phyloP scores from a whole-genome alignment of 1,139 yeast genomes.

The Blastobotrys elegans region DNA sequence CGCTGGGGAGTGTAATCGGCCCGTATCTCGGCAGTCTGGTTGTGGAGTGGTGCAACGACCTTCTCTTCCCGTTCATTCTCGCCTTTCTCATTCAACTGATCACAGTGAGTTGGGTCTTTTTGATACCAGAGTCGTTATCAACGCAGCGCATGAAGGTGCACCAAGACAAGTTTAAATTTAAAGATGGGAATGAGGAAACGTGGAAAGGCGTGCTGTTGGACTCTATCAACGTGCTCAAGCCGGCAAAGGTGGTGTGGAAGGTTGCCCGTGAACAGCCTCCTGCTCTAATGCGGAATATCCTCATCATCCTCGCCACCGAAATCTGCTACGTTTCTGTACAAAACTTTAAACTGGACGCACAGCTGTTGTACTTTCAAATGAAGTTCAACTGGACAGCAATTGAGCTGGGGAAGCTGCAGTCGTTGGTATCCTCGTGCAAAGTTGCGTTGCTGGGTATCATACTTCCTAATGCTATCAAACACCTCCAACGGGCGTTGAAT shows the following conservation, averaged over 20 bases:
- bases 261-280: neutral
- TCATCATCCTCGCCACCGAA: neutral
- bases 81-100: neutral
- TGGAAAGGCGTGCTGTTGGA: neutral
- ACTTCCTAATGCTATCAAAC: neutral
- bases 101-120: neutral
- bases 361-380: no score
- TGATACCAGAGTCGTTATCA: slow-evolving; percentile 1
- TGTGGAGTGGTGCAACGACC: neutral
- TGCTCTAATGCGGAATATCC: neutral
- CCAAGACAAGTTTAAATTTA: neutral
- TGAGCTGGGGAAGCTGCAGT: neutral
- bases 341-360: no score
- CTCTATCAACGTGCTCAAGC: neutral
- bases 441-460: neutral
- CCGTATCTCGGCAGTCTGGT: neutral
- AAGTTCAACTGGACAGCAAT: no score
- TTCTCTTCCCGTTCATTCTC: neutral
- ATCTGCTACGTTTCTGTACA: no score
- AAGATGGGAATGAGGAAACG: neutral
- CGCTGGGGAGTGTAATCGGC: neutral
- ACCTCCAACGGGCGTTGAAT: neutral
- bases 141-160: neutral
- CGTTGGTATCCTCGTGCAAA: neutral
- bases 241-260: neutral